Percentiles rank a stretch among this genome's conserved stretches.
Conservation (phyloP, 1,139 yeast genomes). For the Geotrichum cucujoidarum region DNA sequence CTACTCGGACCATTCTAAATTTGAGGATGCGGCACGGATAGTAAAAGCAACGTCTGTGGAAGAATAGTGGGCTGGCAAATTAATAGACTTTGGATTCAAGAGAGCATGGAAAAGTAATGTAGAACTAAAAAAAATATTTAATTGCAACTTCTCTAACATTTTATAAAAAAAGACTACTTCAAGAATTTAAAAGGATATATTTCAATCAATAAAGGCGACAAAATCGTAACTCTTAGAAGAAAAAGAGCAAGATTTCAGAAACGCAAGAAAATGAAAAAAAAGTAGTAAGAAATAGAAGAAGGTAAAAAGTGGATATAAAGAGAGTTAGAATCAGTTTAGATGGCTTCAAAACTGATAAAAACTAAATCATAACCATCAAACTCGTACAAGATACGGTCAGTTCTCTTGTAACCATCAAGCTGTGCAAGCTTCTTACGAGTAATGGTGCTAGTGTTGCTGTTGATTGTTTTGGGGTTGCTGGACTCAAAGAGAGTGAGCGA, state of each 20-base stretch:
- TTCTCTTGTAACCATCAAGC: slow-evolving; percentile 52
- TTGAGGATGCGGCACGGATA: no score
- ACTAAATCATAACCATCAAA: slow-evolving; percentile 51
- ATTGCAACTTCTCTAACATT: no score
- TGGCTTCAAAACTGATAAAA: slow-evolving; percentile 36
- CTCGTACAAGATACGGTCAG: slow-evolving; percentile 69
- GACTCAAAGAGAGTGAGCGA: slow-evolving; percentile 61
- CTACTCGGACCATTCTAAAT: neutral
- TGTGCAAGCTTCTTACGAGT: slow-evolving; percentile 10
- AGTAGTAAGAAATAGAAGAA: neutral
- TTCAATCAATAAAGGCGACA: neutral
- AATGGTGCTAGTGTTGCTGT: neutral
- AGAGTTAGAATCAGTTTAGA: slow-evolving; percentile 9
- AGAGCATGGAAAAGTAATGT: no score
- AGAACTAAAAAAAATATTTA: no score
- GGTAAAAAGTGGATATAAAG: neutral
- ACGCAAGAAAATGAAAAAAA: neutral
- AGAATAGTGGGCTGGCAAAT: no score
- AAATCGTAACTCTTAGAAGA: neutral
- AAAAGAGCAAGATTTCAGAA: neutral
- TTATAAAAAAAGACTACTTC: neutral
- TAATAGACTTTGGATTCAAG: no score
- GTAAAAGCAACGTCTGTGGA: no score
- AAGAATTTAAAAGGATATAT: neutral
- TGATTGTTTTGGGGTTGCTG: slow-evolving; percentile 15